Evolutionary conservation across 441 rosid species (phyloP).

Genomic region (Erodium trifolium): DNA sequence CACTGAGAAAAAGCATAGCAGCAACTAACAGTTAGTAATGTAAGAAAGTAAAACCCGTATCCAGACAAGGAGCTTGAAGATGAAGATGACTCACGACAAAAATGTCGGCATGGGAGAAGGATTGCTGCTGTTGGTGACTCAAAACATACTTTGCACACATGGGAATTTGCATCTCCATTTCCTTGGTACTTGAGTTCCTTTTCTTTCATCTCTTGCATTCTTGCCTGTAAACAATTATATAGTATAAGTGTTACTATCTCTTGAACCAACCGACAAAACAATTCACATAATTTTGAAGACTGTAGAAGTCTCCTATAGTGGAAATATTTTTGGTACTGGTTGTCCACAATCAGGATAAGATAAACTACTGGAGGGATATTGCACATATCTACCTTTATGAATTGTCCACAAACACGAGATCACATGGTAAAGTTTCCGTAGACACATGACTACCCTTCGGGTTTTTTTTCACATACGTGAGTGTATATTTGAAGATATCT

Average conservation of each 20-base stretch:
- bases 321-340: neutral
- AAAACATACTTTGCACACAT: conserved; percentile 87
- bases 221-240: conserved; percentile 42
- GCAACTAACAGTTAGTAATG: neutral
- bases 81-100: conserved; percentile 62
- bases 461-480: no score
- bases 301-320: neutral
- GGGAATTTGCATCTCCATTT: conserved; percentile 79
- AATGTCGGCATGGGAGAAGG: conserved; percentile 96
- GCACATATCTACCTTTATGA: no score
- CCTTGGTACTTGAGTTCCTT: conserved; percentile 62
- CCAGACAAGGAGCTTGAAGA: neutral
- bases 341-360: neutral
- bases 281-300: neutral
- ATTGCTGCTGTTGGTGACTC: conserved; percentile 90
- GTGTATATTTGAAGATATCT: no score
- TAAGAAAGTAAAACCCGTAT: neutral
- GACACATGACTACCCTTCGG: no score
- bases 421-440: no score
- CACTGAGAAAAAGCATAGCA: conserved; percentile 37
- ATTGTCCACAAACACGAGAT: no score
- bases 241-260: neutral
- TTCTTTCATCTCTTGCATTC: conserved; percentile 96
- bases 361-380: neutral
- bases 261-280: neutral